phyloP scores from a whole-genome alignment of 768 basidiomycete genomes.

The Hypholoma fasciculare region DNA sequence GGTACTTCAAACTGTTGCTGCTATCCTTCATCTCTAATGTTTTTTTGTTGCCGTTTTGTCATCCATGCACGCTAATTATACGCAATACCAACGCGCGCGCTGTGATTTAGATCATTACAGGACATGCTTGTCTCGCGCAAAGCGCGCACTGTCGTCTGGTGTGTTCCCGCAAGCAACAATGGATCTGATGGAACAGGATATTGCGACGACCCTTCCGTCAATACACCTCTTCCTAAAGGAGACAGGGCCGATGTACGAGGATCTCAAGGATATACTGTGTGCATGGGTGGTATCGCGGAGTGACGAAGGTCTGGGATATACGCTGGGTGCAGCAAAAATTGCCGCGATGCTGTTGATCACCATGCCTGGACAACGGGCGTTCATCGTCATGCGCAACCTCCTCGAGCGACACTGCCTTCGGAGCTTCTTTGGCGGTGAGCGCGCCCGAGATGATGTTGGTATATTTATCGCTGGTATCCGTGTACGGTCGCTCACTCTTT shows the following conservation, averaged over 20 bases:
- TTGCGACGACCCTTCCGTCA: conserved; percentile 68
- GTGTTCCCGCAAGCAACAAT: conserved; percentile 67
- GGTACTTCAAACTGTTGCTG: conserved; percentile 38
- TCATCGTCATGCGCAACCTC: conserved; percentile 83
- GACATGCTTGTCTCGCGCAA: conserved; percentile 71
- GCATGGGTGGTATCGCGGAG: conserved; percentile 88
- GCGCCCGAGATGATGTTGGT: conserved; percentile 78
- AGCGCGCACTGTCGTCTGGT: conserved; percentile 63
- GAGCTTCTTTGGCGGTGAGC: conserved; percentile 77
- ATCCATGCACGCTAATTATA: background rate
- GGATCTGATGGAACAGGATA: conserved; percentile 71
- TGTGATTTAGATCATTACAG: conserved; percentile 62
- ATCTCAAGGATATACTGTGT: conserved; percentile 80
- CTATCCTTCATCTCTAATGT: background rate
- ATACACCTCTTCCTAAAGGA: conserved; percentile 80
- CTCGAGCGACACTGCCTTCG: conserved; percentile 83
- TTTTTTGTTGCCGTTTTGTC: background rate
- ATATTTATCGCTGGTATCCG: conserved; percentile 2
- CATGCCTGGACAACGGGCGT: conserved; percentile 73
- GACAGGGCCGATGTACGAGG: conserved; percentile 77
- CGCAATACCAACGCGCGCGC: background rate
- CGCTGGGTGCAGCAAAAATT: conserved; percentile 64
- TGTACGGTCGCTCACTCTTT: conserved; percentile 4
- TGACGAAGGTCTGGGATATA: conserved; percentile 81
- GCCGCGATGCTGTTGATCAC: conserved; percentile 88